Base-by-base conservation (phyloP, 2,329 filamentous ascomycete species). In the Ophiostoma angusticollis region DNA sequence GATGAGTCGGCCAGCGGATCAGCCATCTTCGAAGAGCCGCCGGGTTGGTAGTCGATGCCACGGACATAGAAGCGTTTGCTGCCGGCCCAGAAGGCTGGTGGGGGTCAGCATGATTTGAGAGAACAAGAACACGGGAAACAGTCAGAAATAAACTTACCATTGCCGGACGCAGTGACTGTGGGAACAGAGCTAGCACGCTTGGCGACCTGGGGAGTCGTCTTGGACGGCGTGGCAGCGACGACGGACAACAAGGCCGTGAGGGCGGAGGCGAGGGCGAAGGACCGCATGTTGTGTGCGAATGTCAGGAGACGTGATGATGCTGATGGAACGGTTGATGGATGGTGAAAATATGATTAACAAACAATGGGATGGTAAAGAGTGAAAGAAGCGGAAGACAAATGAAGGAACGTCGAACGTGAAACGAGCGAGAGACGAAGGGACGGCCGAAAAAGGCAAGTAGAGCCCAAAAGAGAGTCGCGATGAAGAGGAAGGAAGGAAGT, bases 1-100 rank as follows among this genome's bases (percentile, higher is more conserved):
- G 60, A 60, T 18, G 65, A 55, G 52, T 93, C 78, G 45, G 83
- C 78, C 38, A 94, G 78, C 44, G 86, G 85, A 55, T 94, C 86
- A n/a, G 50, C 37, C 49, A 65, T 64, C 44, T 58, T 58, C 3
- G 70, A 67, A 21, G 70, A 68, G 46, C 72, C 72, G 45, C 71
- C 72, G n/a, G 72, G 72, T 55, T 76, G 72, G 58, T 76, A 77
- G 58, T 74, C 72, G 34, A 76, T 66, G 46, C 72, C 72, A 21
- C 72, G 70, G 42, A 77, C 51, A 49, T 73, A 75, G 61, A 76
- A 77, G 43, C 72, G 68, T 7, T 62, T 54, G 40, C 60, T 58
- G 46, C 61, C 67, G 30, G 63, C 49, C 60, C 63, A 76, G 63
- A 76, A 75, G 37, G 72, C 72, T 74, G 40, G 12, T 7, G 13